A percentile compares a stretch with the other conserved stretches of the same genome.
Conservation (phyloP, 164 flowering plant species). For the Macadamia tetraphylla region DNA sequence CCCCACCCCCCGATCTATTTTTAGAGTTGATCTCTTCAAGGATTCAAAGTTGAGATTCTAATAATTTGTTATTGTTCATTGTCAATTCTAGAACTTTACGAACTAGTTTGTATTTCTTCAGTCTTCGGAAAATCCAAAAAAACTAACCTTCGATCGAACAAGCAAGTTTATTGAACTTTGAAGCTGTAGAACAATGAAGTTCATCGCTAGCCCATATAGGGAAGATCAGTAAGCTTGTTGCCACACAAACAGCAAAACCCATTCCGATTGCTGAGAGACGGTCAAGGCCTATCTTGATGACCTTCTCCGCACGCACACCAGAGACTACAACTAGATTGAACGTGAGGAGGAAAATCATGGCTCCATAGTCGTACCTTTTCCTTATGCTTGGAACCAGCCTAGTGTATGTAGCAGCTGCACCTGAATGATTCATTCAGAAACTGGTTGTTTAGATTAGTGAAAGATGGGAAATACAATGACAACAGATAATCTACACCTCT, state of each 20-base stretch:
- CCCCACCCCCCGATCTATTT: too few relatives aligned
- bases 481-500: too few relatives aligned
- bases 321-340: slow-evolving; percentile 72
- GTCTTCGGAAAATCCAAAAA: not conserved
- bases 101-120: too few relatives aligned
- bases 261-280: slow-evolving; percentile 58
- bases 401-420: slow-evolving; percentile 48
- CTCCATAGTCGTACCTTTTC: slow-evolving; percentile 68
- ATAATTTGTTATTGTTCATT: too few relatives aligned
- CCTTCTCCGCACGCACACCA: slow-evolving; percentile 48
- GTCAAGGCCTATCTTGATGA: slow-evolving; percentile 46
- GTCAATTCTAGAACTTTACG: too few relatives aligned
- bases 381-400: slow-evolving; percentile 57
- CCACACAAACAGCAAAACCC: slow-evolving; percentile 61
- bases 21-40: too few relatives aligned
- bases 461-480: too few relatives aligned
- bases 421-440: slow-evolving; percentile 24
- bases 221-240: slow-evolving; percentile 47
- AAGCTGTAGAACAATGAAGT: slow-evolving; percentile 46
- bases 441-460: too few relatives aligned
- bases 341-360: slow-evolving; percentile 69
- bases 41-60: too few relatives aligned
- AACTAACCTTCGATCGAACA: slow-evolving; percentile 49
- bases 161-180: slow-evolving; percentile 50
- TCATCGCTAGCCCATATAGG: slow-evolving; percentile 84